Evolutionary conservation across 495 filamentous ascomycete species (phyloP), one percentile per base, ranked within the genome.

Genomic region (Ascobolus immersus): DNA sequence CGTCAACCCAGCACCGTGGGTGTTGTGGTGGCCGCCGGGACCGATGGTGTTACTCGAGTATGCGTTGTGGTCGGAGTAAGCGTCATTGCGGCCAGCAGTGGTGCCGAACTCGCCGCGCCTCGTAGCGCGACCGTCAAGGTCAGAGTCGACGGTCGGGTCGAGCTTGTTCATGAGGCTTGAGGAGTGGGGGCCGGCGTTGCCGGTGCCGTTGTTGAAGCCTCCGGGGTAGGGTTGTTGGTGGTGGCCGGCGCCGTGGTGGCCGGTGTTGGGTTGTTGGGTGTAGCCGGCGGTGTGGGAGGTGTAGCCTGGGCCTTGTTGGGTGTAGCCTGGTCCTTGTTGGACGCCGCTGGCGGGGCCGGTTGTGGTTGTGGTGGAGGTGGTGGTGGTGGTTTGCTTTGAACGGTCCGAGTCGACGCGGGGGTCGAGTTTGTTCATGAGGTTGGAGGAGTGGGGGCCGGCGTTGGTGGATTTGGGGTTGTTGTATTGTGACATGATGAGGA

Each of bases 161-260:
- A 52, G 17, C 27, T 56, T 51, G 42, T 61, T 63, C 32, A 44
- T 48, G 2, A 53, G 12, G 13, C 51, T 52, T 21, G 52, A 53
- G 9, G 42, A 33, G 28, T 61, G 54, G 2, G 56, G 41, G 9
- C 41, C 42, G 20, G 44, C 28, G 18, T 41, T 55, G 23, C n/a
- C n/a, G n/a, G n/a, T 37, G 21, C n/a, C n/a, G n/a, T n/a, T n/a
- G n/a, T n/a, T n/a, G n/a, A n/a, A n/a, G n/a, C n/a, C n/a, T n/a
- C n/a, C n/a, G n/a, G n/a, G n/a, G 28, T 36, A 35, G 37, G 38
- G 33, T 39, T 49, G 34, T 55, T 50, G 41, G 34, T 59, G 55
- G 19, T 52, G 55, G 38, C 63, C 61, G 0, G 63, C 57, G 25
- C 57, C 55, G 23, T 62, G 61, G 39, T 66, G 61, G 15, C 52